Conservation (phyloP, 257 asterid species). For the Solanum corneliomulleri region DNA sequence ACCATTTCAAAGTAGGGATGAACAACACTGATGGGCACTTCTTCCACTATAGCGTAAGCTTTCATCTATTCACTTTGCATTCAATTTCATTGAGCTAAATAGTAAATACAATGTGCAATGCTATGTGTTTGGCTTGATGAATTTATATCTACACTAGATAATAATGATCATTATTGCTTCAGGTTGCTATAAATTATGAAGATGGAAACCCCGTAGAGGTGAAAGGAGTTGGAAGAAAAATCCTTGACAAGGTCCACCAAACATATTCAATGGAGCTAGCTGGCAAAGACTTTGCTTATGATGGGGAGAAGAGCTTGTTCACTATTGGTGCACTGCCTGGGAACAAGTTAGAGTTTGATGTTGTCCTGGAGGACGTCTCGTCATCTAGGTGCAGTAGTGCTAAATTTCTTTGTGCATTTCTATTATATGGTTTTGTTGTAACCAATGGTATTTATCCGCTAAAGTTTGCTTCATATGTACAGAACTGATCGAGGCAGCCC, state of each 20-base stretch:
- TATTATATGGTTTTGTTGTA: background rate
- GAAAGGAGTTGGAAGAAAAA: slow-evolving; percentile 47
- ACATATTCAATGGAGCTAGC: slow-evolving; percentile 33
- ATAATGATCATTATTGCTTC: background rate
- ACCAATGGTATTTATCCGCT: background rate
- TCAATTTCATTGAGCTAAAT: background rate
- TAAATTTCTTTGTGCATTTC: background rate
- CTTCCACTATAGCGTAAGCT: slow-evolving; percentile 51
- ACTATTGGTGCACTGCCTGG: slow-evolving; percentile 61
- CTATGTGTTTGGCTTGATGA: background rate
- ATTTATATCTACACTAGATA: background rate
- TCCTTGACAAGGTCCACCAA: slow-evolving; percentile 33
- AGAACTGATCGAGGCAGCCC: slow-evolving; percentile 33
- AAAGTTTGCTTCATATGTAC: background rate
- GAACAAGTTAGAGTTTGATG: slow-evolving; percentile 44
- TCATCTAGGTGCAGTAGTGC: slow-evolving; percentile 21
- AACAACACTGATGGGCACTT: slow-evolving; percentile 29
- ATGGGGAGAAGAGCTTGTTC: slow-evolving; percentile 60
- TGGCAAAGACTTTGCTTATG: slow-evolving; percentile 48
- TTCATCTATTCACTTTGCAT: background rate
- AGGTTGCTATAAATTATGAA: slow-evolving; percentile 54
- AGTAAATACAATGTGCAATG: background rate
- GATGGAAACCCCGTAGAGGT: slow-evolving; percentile 51
- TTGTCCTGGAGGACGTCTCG: slow-evolving; percentile 36
- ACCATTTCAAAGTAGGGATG: slow-evolving; percentile 43